A percentile compares a stretch with the other conserved stretches of the same genome.
These are phyloP conservation scores for Volvariella volvacea DNA, from an alignment of 1,284 basidiomycete genomes.

Conservation along the genomic window DNA sequence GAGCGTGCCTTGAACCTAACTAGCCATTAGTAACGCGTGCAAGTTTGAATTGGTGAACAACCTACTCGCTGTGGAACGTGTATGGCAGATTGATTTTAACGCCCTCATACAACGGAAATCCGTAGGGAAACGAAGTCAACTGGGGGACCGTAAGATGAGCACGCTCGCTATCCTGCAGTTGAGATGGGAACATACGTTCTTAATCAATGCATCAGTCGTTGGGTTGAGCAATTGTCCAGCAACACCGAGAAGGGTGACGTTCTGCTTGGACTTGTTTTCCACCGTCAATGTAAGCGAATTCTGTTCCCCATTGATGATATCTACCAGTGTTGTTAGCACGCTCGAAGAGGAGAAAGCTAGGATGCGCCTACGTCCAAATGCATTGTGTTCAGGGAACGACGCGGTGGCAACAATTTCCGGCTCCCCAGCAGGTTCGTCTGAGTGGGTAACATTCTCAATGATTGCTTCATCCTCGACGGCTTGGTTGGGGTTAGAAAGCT, in stretches of 20 bases:
- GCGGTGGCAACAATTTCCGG: slow-evolving; percentile 51
- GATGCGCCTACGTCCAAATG: slow-evolving; percentile 69
- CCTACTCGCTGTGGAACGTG: slow-evolving; percentile 80
- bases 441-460: too few species aligned
- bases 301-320: slow-evolving; percentile 82
- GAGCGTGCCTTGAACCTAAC: slow-evolving; percentile 54
- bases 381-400: slow-evolving; percentile 70
- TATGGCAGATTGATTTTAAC: slow-evolving; percentile 71
- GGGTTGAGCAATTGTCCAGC: slow-evolving; percentile 70
- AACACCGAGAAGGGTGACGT: slow-evolving; percentile 68
- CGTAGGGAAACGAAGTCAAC: slow-evolving; percentile 61
- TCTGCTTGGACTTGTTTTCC: slow-evolving; percentile 72
- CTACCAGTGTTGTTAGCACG: slow-evolving; percentile 31
- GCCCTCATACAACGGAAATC: slow-evolving; percentile 53
- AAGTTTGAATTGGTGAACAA: slow-evolving; percentile 12
- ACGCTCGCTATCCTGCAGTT: neutral
- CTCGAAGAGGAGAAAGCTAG: neutral
- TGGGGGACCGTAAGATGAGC: slow-evolving; percentile 20
- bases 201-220: slow-evolving; percentile 59
- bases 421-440: slow-evolving; percentile 19
- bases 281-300: slow-evolving; percentile 65
- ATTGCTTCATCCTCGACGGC: too few species aligned
- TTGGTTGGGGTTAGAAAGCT: too few species aligned
- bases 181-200: slow-evolving; percentile 51
- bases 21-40: slow-evolving; percentile 13